phyloP scores from a whole-genome alignment of 2,329 filamentous ascomycete species.

The Ophiobolus disseminans region DNA sequence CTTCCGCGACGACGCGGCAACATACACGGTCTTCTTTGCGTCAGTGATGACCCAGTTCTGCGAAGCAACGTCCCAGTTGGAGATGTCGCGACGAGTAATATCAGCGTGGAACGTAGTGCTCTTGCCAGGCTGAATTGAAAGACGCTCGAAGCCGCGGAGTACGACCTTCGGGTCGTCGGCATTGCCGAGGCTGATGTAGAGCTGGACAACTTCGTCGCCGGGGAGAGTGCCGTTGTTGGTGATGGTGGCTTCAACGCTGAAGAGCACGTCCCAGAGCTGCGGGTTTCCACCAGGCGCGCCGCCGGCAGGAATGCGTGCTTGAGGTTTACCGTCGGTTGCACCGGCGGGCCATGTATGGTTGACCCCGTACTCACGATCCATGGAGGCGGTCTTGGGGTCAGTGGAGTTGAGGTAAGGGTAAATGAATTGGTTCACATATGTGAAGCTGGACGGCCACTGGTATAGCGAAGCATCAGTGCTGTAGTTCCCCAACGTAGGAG shows the following conservation, averaged over 20 bases:
- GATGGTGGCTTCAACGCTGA: conserved; percentile 70
- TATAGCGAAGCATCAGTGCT: conserved; percentile 71
- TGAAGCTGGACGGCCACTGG: conserved; percentile 68
- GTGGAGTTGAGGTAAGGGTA: conserved; percentile 76
- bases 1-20: conserved; percentile 66
- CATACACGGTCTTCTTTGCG: conserved; percentile 65
- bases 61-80: conserved; percentile 79
- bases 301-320: conserved; percentile 68
- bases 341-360: conserved; percentile 65
- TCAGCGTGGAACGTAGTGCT: conserved; percentile 70
- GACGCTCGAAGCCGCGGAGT: conserved; percentile 81
- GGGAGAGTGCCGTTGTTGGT: conserved; percentile 71
- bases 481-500: conserved; percentile 69
- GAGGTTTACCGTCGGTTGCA: conserved; percentile 63
- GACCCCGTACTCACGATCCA: conserved; percentile 66
- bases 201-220: conserved; percentile 76
- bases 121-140: conserved; percentile 74
- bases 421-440: conserved; percentile 64
- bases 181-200: conserved; percentile 81
- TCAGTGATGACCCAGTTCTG: conserved; percentile 81
- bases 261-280: conserved; percentile 71
- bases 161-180: conserved; percentile 70
- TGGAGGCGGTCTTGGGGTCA: conserved; percentile 63
- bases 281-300: conserved; percentile 69
- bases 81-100: conserved; percentile 80